A percentile compares a stretch with the other conserved stretches of the same genome.
phyloP scores from a whole-genome alignment of 2,329 filamentous ascomycete genomes.

The Xylaria sp. region DNA sequence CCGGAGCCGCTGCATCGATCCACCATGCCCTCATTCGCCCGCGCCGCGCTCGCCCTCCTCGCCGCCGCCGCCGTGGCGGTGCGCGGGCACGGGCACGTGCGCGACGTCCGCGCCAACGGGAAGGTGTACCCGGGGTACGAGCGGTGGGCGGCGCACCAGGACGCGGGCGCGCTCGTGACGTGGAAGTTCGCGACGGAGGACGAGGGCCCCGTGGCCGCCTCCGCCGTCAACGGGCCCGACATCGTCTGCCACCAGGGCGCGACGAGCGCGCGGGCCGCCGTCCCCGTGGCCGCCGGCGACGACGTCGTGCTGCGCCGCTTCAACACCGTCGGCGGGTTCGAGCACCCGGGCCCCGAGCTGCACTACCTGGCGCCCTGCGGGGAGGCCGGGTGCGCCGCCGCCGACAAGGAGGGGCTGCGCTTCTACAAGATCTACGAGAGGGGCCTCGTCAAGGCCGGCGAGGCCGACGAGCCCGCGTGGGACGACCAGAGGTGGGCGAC shows the following conservation, averaged over 20 bases:
- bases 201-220: slow-evolving; percentile 23
- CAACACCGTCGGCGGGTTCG: slow-evolving; percentile 23
- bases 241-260: slow-evolving; percentile 26
- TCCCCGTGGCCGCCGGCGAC: slow-evolving; percentile 29
- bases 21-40: slow-evolving; percentile 22
- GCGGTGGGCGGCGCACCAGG: slow-evolving; percentile 39
- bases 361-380: slow-evolving; percentile 41
- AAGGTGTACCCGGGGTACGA: slow-evolving; percentile 25
- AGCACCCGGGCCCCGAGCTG: slow-evolving; percentile 35
- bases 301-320: slow-evolving; percentile 34
- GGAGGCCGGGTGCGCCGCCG: slow-evolving; percentile 35
- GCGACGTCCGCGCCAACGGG: slow-evolving; percentile 22
- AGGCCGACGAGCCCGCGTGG: slow-evolving; percentile 42
- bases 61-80: slow-evolving; percentile 9
- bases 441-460: slow-evolving; percentile 33
- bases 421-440: slow-evolving; percentile 38
- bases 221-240: slow-evolving; percentile 15
- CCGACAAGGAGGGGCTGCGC: slow-evolving; percentile 36
- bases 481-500: slow-evolving; percentile 49
- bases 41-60: slow-evolving; percentile 11
- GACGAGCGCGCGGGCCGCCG: slow-evolving; percentile 21
- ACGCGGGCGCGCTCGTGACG: slow-evolving; percentile 30
- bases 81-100: slow-evolving; percentile 27
- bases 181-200: slow-evolving; percentile 29
- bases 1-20: background rate